Evolutionary conservation across 768 basidiomycete species (phyloP), one percentile per base, ranked within the genome.

Genomic region (Epithele typhae): DNA sequence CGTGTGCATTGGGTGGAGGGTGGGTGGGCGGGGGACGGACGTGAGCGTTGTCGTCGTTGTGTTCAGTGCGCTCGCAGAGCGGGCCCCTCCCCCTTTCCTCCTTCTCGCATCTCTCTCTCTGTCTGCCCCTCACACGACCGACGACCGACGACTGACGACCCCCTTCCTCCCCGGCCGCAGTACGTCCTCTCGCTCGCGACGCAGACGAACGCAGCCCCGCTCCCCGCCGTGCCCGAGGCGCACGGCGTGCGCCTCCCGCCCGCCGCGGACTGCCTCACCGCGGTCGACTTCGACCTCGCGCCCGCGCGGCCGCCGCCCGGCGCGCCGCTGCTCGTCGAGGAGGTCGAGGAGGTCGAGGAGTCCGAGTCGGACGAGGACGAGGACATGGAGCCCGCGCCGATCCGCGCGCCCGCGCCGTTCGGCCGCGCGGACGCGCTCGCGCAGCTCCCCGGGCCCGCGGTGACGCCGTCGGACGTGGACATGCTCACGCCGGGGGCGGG

Each of bases 231-330:
- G n/a, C 86, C 87, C 5, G 90, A 92, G 65, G 84, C 89, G 3
- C 92, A 91, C 65, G 90, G 90, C 27, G 81, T 92, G 40, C 82
- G 90, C 17, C 68, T 92, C n/a, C 90, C 90, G 1, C 70, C 79
- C 8, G 45, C 67, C 19, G 54, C 60, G n/a, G 86, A 92, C 10
- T 83, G 86, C 47, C 75, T 92, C 37, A 85, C 87, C 14, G 70
- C 82, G 18, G 79, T 92, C 54, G 84, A 92, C 72, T 92, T 92
- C 68, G 87, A 92, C 59, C 76, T 92, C 50, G 73, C 92, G 4
- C 88, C 91, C 10, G 91, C 87, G 64, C 82, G 84, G 62, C 86
- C 89, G 1, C 87, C 90, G 3, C 87, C 87, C 9, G 82, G 76
- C 18, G 77, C 82, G 43, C 82, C 79, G 56, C 68, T 86, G 21